phyloP scores from a whole-genome alignment of 2,329 filamentous ascomycete genomes.

The Talaromyces funiculosus region DNA sequence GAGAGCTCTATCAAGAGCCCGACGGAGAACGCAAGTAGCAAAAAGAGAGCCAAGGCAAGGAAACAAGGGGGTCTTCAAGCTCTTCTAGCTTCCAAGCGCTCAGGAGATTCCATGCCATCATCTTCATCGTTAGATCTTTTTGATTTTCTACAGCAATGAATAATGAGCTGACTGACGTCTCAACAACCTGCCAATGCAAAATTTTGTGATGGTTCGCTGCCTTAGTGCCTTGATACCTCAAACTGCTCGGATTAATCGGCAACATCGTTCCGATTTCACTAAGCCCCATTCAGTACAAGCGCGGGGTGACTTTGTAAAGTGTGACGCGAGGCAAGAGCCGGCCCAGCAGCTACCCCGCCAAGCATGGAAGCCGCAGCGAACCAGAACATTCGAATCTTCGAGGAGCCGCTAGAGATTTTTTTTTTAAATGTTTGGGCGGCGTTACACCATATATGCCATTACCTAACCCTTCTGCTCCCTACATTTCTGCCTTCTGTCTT shows the following conservation, averaged over 20 bases:
- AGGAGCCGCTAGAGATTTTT: slow-evolving; percentile 14
- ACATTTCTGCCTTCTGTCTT: background rate
- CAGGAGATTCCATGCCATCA: slow-evolving; percentile 20
- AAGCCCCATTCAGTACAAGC: slow-evolving; percentile 24
- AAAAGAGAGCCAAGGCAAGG: slow-evolving; percentile 51
- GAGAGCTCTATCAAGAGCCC: slow-evolving; percentile 14
- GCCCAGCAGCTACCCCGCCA: slow-evolving; percentile 4
- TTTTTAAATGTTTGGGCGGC: slow-evolving; percentile 1
- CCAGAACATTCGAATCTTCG: slow-evolving; percentile 16
- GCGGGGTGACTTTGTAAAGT: slow-evolving; percentile 24
- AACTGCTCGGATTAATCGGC: slow-evolving; percentile 18
- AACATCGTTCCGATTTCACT: slow-evolving; percentile 12
- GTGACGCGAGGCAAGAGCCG: background rate
- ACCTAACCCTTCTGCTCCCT: background rate
- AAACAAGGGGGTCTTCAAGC: slow-evolving; percentile 52
- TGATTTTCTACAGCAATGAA: slow-evolving; percentile 49
- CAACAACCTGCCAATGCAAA: background rate
- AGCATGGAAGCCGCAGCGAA: slow-evolving; percentile 14
- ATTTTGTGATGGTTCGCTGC: slow-evolving; percentile 17
- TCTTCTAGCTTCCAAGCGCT: slow-evolving; percentile 42
- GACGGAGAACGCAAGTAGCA: slow-evolving; percentile 44
- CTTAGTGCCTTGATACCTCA: slow-evolving; percentile 9
- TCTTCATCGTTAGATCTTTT: slow-evolving; percentile 45
- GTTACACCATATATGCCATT: background rate
- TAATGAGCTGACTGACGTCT: slow-evolving; percentile 20